A percentile compares a stretch with the other conserved stretches of the same genome.
Conservation (phyloP, 2,329 filamentous ascomycete genomes). For the Thielaviopsis populi region DNA sequence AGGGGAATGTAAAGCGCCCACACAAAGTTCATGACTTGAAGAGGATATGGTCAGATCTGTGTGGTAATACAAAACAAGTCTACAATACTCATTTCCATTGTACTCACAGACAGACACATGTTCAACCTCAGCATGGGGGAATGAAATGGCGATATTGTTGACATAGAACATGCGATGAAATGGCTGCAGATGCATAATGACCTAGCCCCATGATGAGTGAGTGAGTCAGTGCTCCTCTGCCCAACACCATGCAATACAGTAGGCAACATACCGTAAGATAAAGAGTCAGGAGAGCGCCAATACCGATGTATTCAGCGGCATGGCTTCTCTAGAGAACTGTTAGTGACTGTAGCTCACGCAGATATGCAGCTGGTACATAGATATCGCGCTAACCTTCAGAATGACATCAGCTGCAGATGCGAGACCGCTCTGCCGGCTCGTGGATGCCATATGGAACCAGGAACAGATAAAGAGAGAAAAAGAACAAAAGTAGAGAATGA, state of each 20-base stretch:
- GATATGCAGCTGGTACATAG: not conserved
- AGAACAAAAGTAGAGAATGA: not conserved
- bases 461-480: not conserved
- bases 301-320: constrained; percentile 73
- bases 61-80: not conserved
- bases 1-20: constrained; percentile 65
- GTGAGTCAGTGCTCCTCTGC: not conserved
- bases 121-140: constrained; percentile 71
- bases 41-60: not conserved
- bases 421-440: not conserved
- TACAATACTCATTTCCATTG: not conserved
- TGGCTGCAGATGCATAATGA: constrained; percentile 52
- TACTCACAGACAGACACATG: constrained; percentile 61
- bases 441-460: not conserved
- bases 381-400: not conserved
- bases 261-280: constrained; percentile 44
- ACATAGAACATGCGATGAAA: constrained; percentile 93
- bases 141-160: constrained; percentile 70
- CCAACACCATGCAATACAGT: not conserved
- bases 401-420: not conserved
- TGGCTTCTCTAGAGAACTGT: constrained; percentile 50
- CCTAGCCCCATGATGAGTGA: not conserved
- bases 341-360: not conserved
- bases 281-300: constrained; percentile 50
- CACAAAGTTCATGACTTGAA: constrained; percentile 55